These are phyloP conservation scores for Wallacemonas collosoma DNA, from an alignment of 208 protist species.

Conservation along the genomic window DNA sequence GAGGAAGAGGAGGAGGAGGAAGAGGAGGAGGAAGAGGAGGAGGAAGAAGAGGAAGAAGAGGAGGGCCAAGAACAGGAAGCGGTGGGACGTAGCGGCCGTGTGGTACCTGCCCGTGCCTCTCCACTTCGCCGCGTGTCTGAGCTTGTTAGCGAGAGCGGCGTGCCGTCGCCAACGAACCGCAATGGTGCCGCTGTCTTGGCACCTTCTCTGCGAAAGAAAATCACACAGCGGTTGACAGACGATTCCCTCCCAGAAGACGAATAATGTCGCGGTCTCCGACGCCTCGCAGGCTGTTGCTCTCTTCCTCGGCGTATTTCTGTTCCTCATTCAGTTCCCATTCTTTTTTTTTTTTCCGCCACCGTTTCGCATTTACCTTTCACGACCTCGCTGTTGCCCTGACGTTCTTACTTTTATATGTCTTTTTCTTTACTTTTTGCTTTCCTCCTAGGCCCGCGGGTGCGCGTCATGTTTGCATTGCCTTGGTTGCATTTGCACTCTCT, in stretches of 20 bases:
- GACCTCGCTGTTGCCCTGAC: no score
- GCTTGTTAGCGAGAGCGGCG: neutral
- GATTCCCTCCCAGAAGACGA: conserved; percentile 12
- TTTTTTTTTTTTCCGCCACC: no score
- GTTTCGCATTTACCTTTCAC: no score
- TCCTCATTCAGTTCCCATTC: no score
- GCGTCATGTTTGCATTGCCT: no score
- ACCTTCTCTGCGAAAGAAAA: conserved; percentile 42
- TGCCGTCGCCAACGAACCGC: conserved; percentile 19
- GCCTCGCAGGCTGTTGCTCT: no score
- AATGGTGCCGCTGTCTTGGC: conserved; percentile 29
- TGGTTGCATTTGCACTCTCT: no score
- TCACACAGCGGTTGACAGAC: conserved; percentile 36
- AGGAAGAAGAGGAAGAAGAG: conserved; percentile 19
- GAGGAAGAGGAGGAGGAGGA: neutral
- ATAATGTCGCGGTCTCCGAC: neutral
- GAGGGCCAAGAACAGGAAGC: neutral
- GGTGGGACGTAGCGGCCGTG: neutral
- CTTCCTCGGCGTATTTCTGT: no score
- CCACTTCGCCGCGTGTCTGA: conserved; percentile 6
- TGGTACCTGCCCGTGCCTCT: neutral
- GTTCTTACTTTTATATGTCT: no score
- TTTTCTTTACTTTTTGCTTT: conserved; percentile 11
- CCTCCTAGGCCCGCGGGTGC: neutral
- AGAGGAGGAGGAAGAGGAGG: conserved; percentile 23